Percentiles rank a stretch among this genome's conserved stretches.
Evolutionary conservation across 2,329 filamentous ascomycete genomes (phyloP).

Genomic region (Fusarium palustre): DNA sequence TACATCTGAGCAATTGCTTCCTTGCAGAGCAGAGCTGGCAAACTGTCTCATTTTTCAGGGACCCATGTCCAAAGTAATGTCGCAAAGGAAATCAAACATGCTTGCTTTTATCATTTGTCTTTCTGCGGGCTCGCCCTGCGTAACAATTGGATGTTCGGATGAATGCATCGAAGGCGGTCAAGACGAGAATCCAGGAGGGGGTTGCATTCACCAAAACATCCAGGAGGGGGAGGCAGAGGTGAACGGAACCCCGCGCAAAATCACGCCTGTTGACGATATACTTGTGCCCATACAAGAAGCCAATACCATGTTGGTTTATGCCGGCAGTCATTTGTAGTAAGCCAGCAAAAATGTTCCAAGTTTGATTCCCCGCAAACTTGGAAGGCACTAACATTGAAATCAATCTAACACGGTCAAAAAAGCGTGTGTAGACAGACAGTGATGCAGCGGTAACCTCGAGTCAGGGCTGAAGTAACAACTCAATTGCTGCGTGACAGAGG

Average conservation of each 20-base stretch:
- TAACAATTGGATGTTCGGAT: conserved; percentile 42
- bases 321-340: conserved; percentile 22
- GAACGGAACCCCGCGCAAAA: conserved; percentile 20
- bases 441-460: conserved; percentile 37
- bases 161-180: conserved; percentile 44
- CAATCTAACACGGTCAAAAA: conserved; percentile 22
- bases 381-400: conserved; percentile 14
- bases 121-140: conserved; percentile 38
- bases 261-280: conserved; percentile 10
- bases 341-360: conserved; percentile 12
- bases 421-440: conserved; percentile 21
- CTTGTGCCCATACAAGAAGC: not conserved
- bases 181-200: conserved; percentile 29
- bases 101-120: conserved; percentile 37
- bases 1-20: conserved; percentile 36
- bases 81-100: conserved; percentile 42
- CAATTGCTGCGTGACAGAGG: conserved; percentile 40
- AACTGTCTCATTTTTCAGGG: conserved; percentile 39
- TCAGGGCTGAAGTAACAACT: conserved; percentile 42
- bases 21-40: conserved; percentile 44
- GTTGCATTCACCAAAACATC: conserved; percentile 40
- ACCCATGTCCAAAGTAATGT: conserved; percentile 43
- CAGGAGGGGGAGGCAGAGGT: conserved; percentile 19
- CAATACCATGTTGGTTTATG: conserved; percentile 23
- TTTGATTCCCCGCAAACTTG: conserved; percentile 31